phyloP scores from a whole-genome alignment of 1,284 basidiomycete genomes.

The Apiotrichum laibachii region DNA sequence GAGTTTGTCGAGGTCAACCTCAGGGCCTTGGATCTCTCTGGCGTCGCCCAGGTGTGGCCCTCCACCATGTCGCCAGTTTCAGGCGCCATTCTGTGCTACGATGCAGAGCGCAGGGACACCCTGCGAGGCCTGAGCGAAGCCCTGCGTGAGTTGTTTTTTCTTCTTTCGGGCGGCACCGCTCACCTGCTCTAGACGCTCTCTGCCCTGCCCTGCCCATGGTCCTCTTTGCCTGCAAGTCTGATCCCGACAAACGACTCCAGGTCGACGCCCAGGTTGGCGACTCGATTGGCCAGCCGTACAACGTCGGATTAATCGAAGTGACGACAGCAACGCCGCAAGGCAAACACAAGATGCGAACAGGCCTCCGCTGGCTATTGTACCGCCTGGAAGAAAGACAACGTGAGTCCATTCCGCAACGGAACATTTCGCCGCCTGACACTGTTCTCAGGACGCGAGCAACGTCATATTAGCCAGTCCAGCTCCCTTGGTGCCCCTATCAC shows the following conservation, averaged over 20 bases:
- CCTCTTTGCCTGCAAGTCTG: conserved; percentile 50
- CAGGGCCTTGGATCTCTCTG: conserved; percentile 21
- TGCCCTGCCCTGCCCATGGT: conserved; percentile 37
- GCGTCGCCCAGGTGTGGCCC: conserved; percentile 29
- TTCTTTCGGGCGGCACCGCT: conserved; percentile 1
- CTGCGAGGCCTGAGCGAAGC: conserved; percentile 36
- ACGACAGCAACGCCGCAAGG: conserved; percentile 39
- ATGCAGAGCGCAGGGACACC: conserved; percentile 36
- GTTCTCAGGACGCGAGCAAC: conserved; percentile 4
- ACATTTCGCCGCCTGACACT: neutral
- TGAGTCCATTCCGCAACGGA: conserved; percentile 22
- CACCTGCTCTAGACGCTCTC: conserved; percentile 1
- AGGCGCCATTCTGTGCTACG: conserved; percentile 49
- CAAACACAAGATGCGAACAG: conserved; percentile 49
- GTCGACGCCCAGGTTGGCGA: conserved; percentile 46
- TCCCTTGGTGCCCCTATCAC: neutral
- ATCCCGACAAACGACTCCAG: conserved; percentile 33
- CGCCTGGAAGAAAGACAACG: conserved; percentile 42
- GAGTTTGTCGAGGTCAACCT: conserved; percentile 48
- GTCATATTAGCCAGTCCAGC: neutral
- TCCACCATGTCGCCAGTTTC: conserved; percentile 30
- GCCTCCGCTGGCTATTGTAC: conserved; percentile 47
- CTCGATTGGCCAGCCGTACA: conserved; percentile 46
- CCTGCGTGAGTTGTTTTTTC: conserved; percentile 35
- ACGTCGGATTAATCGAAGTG: conserved; percentile 50